Percentiles rank a stretch among this genome's conserved stretches.
phyloP scores from a whole-genome alignment of 495 filamentous ascomycete genomes.

The Penicillium flavigenum region DNA sequence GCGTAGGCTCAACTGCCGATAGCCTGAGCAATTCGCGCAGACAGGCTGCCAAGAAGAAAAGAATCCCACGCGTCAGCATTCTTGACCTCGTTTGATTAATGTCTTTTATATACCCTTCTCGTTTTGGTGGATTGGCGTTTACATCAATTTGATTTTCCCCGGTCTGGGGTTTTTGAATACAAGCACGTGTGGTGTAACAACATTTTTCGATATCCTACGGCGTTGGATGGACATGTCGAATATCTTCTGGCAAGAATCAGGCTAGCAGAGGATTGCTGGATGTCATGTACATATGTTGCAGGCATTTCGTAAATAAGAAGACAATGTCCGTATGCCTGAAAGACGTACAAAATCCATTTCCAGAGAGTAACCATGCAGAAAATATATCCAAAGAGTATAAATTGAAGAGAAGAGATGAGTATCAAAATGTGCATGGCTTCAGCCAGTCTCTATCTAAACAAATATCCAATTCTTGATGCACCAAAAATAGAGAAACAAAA shows the following conservation, averaged over 20 bases:
- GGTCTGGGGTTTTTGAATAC: neutral
- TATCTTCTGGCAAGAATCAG: neutral
- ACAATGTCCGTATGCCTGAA: neutral
- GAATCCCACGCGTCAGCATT: constrained; percentile 40
- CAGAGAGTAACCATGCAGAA: neutral
- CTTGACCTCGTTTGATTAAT: constrained; percentile 34
- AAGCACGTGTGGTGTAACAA: neutral
- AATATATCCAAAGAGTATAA: neutral
- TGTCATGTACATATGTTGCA: neutral
- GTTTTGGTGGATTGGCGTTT: constrained; percentile 6
- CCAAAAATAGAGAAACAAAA: constrained; percentile 3
- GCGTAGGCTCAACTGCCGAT: neutral
- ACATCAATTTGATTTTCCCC: neutral
- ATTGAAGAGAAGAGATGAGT: constrained; percentile 8
- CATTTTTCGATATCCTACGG: neutral
- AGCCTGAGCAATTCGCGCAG: neutral
- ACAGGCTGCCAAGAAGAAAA: constrained; percentile 30
- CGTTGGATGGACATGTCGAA: neutral
- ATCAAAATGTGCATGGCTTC: neutral
- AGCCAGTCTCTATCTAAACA: constrained; percentile 15
- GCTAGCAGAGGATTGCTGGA: neutral
- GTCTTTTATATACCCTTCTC: constrained; percentile 9
- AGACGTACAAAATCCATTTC: neutral
- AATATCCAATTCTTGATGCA: constrained; percentile 22
- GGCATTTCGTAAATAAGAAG: neutral